Evolutionary conservation across 2,329 filamentous ascomycete species (phyloP), one percentile per base, ranked within the genome.

Genomic region (Cladophialophora chaetospira): DNA sequence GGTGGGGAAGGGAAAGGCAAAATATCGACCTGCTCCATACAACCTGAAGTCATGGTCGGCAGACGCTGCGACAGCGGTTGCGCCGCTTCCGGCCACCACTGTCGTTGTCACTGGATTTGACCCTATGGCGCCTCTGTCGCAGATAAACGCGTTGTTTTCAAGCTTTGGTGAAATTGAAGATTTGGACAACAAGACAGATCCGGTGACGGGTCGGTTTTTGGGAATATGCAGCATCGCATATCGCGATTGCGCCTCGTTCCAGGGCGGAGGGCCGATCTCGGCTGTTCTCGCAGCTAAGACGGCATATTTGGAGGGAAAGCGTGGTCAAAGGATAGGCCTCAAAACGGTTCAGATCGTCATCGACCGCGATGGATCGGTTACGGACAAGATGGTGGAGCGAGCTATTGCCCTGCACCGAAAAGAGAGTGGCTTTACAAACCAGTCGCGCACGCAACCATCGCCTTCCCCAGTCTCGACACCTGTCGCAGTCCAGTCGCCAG

Each of bases 51-150:
- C 88, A 19, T 97, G 95, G 72, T 75, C 83, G 23, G 94, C 91
- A 73, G 92, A 97, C 70, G 76, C 86, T 4, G 85, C 85, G 66
- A 91, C 90, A 3, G 96, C 93, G 2, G 53, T 63, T 35, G 93
- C 92, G 0, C 90, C 91, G 21, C 91, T 91, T 0, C 93, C 93
- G 11, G 90, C 94, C 1, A 91, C 88, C 2, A 91, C 96, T 70
- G 85, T 99, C 46, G 87, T 97, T 3, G 91, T 97, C 17, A 92
- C 87, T n/a, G 91, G 91, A n/a, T 97, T 97, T 71, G 94, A 97
- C 72, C 92, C 93, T 5, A 75, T 65, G 73, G 72, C 61, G 10
- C 63, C 65, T 38, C 49, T 65, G 66, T 82, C 85, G 53, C 89
- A 90, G 66, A 82, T 96, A 48, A 84, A 83, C 15, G 84, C 87